Evolutionary conservation across 306 rosid genomes (phyloP).

Genomic region (Albizia julibrissin): DNA sequence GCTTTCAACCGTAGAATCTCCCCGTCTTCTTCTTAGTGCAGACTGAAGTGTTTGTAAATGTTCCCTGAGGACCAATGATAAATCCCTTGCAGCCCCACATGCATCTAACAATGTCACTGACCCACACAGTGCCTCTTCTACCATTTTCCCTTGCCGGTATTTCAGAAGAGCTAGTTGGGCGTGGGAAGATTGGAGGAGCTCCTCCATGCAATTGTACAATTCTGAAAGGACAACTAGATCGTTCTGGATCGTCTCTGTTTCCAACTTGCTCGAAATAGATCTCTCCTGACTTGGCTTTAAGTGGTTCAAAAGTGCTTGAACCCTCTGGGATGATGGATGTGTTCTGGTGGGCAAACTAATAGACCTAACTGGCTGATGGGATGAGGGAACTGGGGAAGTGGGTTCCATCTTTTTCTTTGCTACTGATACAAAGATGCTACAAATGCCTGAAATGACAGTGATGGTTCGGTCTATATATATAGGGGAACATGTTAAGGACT

Average conservation of each 20-base stretch:
- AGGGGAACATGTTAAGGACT: conserved; percentile 32
- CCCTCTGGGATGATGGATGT: conserved; percentile 50
- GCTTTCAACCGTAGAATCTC: conserved; percentile 51
- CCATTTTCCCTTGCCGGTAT: conserved; percentile 40
- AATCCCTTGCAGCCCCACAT: conserved; percentile 56
- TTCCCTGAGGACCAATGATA: conserved; percentile 49
- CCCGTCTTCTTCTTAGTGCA: conserved; percentile 57
- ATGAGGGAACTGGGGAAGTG: conserved; percentile 15
- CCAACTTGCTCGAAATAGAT: conserved; percentile 30
- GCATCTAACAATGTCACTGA: conserved; percentile 70
- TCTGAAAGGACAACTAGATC: conserved; percentile 61
- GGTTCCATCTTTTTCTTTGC: conserved; percentile 39
- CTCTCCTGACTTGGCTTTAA: conserved; percentile 43
- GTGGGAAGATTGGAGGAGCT: conserved; percentile 54
- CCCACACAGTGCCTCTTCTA: conserved; percentile 47
- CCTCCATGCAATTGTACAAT: conserved; percentile 59
- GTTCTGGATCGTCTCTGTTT: conserved; percentile 46
- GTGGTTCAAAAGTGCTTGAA: conserved; percentile 53
- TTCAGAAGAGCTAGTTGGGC: conserved; percentile 56
- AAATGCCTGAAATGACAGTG: conserved; percentile 35
- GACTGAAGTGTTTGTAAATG: conserved; percentile 67
- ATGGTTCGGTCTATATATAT: conserved; percentile 39
- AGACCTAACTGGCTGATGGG: conserved; percentile 66
- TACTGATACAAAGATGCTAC: conserved; percentile 19
- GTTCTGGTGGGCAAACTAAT: conserved; percentile 76